These are phyloP conservation scores for Tylopilus felleus DNA, from an alignment of 768 basidiomycete species.

Conservation along the genomic window DNA sequence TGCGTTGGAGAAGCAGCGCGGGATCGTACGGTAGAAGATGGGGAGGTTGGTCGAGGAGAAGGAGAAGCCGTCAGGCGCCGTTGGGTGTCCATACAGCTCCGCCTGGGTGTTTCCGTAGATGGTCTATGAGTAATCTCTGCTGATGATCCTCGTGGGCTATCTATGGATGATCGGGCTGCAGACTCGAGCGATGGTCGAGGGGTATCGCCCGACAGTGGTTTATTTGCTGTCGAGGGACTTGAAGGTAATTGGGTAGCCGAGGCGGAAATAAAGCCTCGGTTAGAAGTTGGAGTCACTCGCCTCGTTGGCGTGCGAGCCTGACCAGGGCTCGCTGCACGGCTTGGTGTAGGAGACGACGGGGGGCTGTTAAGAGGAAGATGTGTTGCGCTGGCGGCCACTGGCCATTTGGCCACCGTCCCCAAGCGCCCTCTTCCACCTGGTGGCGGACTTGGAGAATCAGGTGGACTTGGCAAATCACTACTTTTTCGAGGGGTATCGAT, in stretches of 20 bases:
- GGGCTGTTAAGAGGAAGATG: conserved; percentile 40
- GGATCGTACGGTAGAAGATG: conserved; percentile 42
- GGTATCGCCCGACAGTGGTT: conserved; percentile 26
- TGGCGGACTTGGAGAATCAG: conserved; percentile 47
- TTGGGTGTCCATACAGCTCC: conserved; percentile 23
- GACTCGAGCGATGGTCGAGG: conserved; percentile 16
- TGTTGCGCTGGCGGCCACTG: conserved; percentile 37
- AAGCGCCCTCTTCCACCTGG: conserved; percentile 36
- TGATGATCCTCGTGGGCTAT: conserved; percentile 36
- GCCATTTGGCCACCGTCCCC: conserved; percentile 33
- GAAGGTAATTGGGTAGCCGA: conserved; percentile 54
- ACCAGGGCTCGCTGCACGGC: conserved; percentile 40
- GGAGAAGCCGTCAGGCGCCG: conserved; percentile 25
- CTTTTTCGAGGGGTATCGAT: conserved; percentile 36
- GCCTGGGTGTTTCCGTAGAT: conserved; percentile 23
- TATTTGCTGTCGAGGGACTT: conserved; percentile 23
- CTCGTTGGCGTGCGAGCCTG: conserved; percentile 41
- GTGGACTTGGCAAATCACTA: conserved; percentile 42
- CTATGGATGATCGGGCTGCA: conserved; percentile 22
- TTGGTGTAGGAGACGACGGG: conserved; percentile 38
- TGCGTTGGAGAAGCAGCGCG: conserved; percentile 48
- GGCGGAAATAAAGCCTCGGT: conserved; percentile 43
- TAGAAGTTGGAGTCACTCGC: conserved; percentile 40
- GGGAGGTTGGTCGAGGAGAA: conserved; percentile 41
- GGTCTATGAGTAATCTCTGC: conserved; percentile 36